Conservation (phyloP, 192 early-diverging fungal species). For the Funneliformis mosseae region DNA sequence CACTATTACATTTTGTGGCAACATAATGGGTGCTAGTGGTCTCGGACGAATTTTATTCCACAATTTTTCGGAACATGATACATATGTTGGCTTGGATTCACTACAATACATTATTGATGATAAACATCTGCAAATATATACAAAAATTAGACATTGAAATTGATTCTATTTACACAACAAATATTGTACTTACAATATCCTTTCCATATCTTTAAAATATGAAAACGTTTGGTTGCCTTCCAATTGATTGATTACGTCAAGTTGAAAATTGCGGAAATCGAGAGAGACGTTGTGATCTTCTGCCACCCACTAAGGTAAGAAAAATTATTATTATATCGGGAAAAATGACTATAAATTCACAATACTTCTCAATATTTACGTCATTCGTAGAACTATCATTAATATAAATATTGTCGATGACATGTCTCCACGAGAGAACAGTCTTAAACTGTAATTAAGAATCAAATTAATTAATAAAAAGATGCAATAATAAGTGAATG, state of each 20-base stretch:
- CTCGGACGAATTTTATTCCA: conserved; percentile 20
- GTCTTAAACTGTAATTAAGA: conserved; percentile 8
- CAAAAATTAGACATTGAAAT: conserved; percentile 27
- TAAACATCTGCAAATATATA: conserved; percentile 24
- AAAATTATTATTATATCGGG: not conserved
- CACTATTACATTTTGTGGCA: not conserved
- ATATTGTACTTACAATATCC: conserved; percentile 13
- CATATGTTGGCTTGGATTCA: conserved; percentile 18
- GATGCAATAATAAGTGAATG: not conserved
- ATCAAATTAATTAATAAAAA: conserved; percentile 18
- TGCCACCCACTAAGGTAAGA: conserved; percentile 6
- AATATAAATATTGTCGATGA: not conserved
- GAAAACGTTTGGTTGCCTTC: not conserved
- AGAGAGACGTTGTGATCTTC: conserved; percentile 12
- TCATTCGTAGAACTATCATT: conserved; percentile 10
- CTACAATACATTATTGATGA: conserved; percentile 16
- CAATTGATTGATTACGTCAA: not conserved
- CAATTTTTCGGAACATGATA: conserved; percentile 18
- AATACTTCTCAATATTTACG: too few species aligned
- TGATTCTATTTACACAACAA: not conserved
- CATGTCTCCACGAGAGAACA: not conserved
- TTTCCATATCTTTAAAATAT: conserved; percentile 11
- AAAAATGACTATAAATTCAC: conserved; percentile 3
- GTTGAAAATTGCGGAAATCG: conserved; percentile 16
- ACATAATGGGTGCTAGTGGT: not conserved